These are phyloP conservation scores for Populus simonii DNA, from an alignment of 345 rosid genomes.

Conservation along the genomic window DNA sequence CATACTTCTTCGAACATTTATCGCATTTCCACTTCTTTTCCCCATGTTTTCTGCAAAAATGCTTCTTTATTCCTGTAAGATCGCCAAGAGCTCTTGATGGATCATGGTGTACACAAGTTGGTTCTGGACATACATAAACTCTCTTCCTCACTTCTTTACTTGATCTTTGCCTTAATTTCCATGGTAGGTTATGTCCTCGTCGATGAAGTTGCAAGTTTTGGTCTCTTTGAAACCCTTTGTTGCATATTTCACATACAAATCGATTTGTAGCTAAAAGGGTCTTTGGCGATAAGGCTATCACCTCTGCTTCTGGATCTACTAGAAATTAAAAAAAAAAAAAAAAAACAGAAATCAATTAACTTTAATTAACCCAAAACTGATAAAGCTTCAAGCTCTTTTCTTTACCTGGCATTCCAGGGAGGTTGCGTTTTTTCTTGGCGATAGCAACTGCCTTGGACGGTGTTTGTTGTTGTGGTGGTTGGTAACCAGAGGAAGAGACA, in stretches of 20 bases:
- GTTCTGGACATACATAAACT: conserved; percentile 87
- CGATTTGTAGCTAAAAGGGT: conserved; percentile 85
- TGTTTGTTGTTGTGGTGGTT: conserved; percentile 38
- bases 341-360: conserved; percentile 2
- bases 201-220: conserved; percentile 96
- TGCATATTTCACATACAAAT: conserved; percentile 95
- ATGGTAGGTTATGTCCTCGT: conserved; percentile 88
- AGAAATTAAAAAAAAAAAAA: conserved; percentile 3
- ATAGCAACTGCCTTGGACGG: conserved; percentile 42
- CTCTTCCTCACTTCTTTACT: conserved; percentile 86
- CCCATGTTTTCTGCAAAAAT: conserved; percentile 92
- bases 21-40: conserved; percentile 98
- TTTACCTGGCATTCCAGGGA: conserved; percentile 97
- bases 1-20: conserved; percentile 89
- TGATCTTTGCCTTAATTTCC: conserved; percentile 89
- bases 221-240: conserved; percentile 92
- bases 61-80: conserved; percentile 96
- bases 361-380: background rate
- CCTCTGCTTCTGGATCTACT: conserved; percentile 95
- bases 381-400: background rate
- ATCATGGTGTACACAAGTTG: conserved; percentile 79
- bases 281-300: conserved; percentile 85
- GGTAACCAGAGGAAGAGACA: conserved; percentile 73
- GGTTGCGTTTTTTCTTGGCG: conserved; percentile 82
- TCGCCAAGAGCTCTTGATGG: conserved; percentile 90